Evolutionary conservation across 176 grass and related monocot species (phyloP).

Genomic region (Musa itinerans): DNA sequence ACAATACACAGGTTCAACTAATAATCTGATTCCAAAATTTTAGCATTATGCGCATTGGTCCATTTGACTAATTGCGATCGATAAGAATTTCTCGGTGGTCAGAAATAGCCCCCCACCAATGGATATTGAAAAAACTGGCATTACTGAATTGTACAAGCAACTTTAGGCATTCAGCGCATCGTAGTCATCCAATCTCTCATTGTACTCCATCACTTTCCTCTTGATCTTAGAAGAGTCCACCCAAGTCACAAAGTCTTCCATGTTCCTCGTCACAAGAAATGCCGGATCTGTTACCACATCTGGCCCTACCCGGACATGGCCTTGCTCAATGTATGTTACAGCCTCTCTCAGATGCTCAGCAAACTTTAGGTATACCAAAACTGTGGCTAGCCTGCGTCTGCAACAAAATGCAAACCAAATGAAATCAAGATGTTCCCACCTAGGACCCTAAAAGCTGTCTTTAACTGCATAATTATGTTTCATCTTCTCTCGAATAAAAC

Average conservation of each 20-base stretch:
- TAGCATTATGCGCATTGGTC: too few relatives aligned
- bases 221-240: conserved; percentile 88
- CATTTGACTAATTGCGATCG: too few relatives aligned
- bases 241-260: conserved; percentile 95
- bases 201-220: conserved; percentile 50
- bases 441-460: too few relatives aligned
- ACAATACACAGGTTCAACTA: too few relatives aligned
- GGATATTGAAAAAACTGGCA: too few relatives aligned
- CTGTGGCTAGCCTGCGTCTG: conserved; percentile 60
- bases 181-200: conserved; percentile 56
- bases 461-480: too few relatives aligned
- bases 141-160: background rate
- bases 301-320: conserved; percentile 70
- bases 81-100: too few relatives aligned
- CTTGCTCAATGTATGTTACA: conserved; percentile 78
- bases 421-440: too few relatives aligned
- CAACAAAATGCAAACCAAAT: background rate
- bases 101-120: too few relatives aligned
- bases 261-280: conserved; percentile 82
- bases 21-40: too few relatives aligned
- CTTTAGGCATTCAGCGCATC: conserved; percentile 34
- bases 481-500: too few relatives aligned
- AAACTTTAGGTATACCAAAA: conserved; percentile 77
- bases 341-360: conserved; percentile 84
- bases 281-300: conserved; percentile 66